These are phyloP conservation scores for Paramyrothecium roridum DNA, from an alignment of 2,329 filamentous ascomycete species.

Conservation along the genomic window DNA sequence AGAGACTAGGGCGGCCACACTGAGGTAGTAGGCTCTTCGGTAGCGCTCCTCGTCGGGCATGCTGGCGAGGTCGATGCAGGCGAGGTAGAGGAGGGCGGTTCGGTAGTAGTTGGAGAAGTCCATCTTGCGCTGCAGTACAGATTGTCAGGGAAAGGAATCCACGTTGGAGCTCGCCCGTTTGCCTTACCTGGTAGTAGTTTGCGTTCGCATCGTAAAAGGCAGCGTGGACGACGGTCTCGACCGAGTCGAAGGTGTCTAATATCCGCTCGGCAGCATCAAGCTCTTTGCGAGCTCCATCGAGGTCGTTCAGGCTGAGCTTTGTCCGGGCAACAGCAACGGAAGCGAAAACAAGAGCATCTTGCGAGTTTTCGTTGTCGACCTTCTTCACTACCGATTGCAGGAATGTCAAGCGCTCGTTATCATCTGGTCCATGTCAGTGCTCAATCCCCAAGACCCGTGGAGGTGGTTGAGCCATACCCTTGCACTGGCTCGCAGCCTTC, in stretches of 20 bases:
- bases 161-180: not conserved
- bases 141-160: constrained; percentile 28
- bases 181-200: constrained; percentile 77
- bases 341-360: constrained; percentile 94
- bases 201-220: constrained; percentile 95
- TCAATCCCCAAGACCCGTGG: constrained; percentile 8
- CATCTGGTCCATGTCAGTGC: constrained; percentile 52
- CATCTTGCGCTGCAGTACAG: constrained; percentile 56
- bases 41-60: constrained; percentile 73
- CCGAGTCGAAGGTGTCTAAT: constrained; percentile 87
- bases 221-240: constrained; percentile 93
- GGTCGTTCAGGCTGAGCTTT: constrained; percentile 75
- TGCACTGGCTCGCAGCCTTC: constrained; percentile 81
- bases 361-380: constrained; percentile 87
- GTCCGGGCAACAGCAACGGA: constrained; percentile 85
- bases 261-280: constrained; percentile 84
- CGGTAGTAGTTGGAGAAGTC: constrained; percentile 97
- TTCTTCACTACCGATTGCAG: constrained; percentile 79
- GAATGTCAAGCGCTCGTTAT: constrained; percentile 81
- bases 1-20: constrained; percentile 87
- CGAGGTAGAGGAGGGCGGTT: constrained; percentile 95
- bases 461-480: constrained; percentile 48
- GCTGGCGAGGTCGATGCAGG: constrained; percentile 82
- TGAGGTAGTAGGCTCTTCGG: constrained; percentile 85
- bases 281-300: constrained; percentile 81